Evolutionary conservation across 1,139 yeast genomes (phyloP).

Genomic region (Taphrina flavorubra): DNA sequence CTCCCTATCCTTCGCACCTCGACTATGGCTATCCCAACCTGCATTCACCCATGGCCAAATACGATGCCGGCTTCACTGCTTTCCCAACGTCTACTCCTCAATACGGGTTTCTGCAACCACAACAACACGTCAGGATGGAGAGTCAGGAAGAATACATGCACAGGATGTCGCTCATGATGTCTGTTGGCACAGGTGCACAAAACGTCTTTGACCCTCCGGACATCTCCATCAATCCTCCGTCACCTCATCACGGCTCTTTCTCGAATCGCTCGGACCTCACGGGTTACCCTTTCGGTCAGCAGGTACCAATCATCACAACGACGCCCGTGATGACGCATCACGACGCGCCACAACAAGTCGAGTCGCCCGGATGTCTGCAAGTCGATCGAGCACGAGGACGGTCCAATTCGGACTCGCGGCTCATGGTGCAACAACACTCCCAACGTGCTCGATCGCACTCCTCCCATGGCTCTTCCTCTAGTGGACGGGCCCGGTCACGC

Average conservation of each 20-base stretch:
- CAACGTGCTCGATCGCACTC: conserved; percentile 10
- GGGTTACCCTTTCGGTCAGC: conserved; percentile 17
- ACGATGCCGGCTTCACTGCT: background rate
- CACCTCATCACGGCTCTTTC: conserved; percentile 11
- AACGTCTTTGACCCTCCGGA: conserved; percentile 17
- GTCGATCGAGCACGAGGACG: conserved; percentile 11
- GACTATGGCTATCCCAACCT: background rate
- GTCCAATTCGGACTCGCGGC: conserved; percentile 19
- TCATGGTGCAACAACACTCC: conserved; percentile 6
- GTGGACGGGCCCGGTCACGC: conserved; percentile 11
- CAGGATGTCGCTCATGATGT: background rate
- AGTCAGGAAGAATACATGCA: background rate
- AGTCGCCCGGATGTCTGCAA: conserved; percentile 5
- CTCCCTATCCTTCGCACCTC: conserved; percentile 6
- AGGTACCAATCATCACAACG: conserved; percentile 34
- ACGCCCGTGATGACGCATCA: background rate
- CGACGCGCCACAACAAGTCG: background rate
- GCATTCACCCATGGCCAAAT: background rate
- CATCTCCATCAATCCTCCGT: conserved; percentile 36
- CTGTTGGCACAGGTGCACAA: background rate
- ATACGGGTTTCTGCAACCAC: conserved; percentile 25
- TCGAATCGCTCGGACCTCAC: background rate
- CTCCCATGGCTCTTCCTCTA: conserved; percentile 3
- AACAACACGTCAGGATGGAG: background rate
- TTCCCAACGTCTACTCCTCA: background rate